Evolutionary conservation across 1,139 yeast genomes (phyloP).

Genomic region (Hyphopichia buzzinii): DNA sequence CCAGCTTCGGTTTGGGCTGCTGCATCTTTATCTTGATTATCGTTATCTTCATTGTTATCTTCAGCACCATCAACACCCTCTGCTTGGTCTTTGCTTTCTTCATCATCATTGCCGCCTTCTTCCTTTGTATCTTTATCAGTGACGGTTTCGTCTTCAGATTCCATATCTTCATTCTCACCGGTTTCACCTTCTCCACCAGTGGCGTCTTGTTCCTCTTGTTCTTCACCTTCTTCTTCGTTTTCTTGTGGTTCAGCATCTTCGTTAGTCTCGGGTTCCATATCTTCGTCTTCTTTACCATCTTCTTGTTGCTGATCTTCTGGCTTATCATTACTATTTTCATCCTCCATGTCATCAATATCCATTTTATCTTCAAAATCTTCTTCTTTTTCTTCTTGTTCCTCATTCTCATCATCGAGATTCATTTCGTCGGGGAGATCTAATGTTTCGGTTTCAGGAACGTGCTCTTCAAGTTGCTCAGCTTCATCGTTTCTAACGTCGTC

Average conservation of each 20-base stretch:
- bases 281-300: slow-evolving; percentile 13
- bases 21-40: slow-evolving; percentile 57
- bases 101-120: slow-evolving; percentile 24
- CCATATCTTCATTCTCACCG: slow-evolving; percentile 25
- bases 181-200: slow-evolving; percentile 27
- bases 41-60: slow-evolving; percentile 46
- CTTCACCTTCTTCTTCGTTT: slow-evolving; percentile 21
- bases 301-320: slow-evolving; percentile 18
- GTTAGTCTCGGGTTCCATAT: slow-evolving; percentile 16
- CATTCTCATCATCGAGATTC: slow-evolving; percentile 65
- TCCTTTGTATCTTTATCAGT: slow-evolving; percentile 19
- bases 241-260: slow-evolving; percentile 15
- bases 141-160: slow-evolving; percentile 21
- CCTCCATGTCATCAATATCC: slow-evolving; percentile 19
- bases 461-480: slow-evolving; percentile 64
- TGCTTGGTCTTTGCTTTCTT: slow-evolving; percentile 23
- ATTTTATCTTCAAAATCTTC: slow-evolving; percentile 29
- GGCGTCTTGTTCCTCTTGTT: slow-evolving; percentile 21
- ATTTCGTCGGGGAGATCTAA: slow-evolving; percentile 85
- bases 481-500: slow-evolving; percentile 75
- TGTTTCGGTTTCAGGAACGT: slow-evolving; percentile 78
- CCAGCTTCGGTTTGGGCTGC: slow-evolving; percentile 75
- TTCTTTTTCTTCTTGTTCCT: slow-evolving; percentile 38
- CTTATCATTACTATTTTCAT: slow-evolving; percentile 13
- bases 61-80: slow-evolving; percentile 51